These are phyloP conservation scores for Chalciporus sp. DNA, from an alignment of 1,284 basidiomycete species.

Conservation along the genomic window DNA sequence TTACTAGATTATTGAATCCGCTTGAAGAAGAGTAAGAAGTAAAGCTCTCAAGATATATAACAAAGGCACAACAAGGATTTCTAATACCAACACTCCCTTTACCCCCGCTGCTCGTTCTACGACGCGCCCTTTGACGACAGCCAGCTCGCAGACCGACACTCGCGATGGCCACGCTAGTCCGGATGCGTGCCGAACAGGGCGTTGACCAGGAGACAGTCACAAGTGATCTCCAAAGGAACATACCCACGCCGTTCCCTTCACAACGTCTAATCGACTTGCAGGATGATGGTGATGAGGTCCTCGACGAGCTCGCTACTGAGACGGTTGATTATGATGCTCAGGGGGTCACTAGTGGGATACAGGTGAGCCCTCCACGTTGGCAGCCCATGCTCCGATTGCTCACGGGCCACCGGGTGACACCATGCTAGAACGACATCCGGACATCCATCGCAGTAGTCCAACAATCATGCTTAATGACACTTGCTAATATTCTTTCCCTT, in stretches of 20 bases:
- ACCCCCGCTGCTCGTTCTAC: too few relatives aligned
- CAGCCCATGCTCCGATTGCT: too few relatives aligned
- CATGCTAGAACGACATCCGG: constrained; percentile 56
- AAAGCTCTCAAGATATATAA: too few relatives aligned
- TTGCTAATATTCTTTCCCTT: constrained; percentile 68
- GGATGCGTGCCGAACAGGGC: constrained; percentile 1
- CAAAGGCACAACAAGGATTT: too few relatives aligned
- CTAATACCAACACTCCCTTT: too few relatives aligned
- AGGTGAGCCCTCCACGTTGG: constrained; percentile 2
- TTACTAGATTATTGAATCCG: too few relatives aligned
- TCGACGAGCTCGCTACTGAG: constrained; percentile 31
- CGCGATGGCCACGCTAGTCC: constrained; percentile 34
- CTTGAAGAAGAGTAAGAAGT: too few relatives aligned
- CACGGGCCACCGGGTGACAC: not conserved
- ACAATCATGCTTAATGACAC: constrained; percentile 69
- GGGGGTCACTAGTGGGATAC: constrained; percentile 1
- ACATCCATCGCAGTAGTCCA: constrained; percentile 72
- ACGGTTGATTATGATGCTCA: constrained; percentile 24
- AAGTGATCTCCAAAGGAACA: constrained; percentile 8
- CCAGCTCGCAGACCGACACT: not conserved
- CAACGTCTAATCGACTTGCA: constrained; percentile 15
- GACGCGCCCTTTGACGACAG: not conserved
- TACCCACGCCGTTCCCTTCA: constrained; percentile 41
- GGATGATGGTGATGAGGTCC: constrained; percentile 17
- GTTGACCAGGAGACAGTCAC: not conserved